Conservation (phyloP, 108 stramenopile species). For the Nitzschia palea region DNA sequence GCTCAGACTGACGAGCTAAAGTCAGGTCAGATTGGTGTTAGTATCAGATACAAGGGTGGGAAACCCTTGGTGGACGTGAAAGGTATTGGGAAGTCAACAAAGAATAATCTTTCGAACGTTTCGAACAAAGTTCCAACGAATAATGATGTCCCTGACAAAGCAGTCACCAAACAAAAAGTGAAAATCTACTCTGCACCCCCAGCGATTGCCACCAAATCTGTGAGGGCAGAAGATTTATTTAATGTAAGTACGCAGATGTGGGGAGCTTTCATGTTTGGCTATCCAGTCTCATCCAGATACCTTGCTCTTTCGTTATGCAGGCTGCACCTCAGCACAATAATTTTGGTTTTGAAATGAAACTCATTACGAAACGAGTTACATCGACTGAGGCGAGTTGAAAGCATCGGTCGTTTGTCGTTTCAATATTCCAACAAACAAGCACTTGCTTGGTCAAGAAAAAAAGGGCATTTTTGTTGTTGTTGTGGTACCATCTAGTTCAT, state of each 20-base stretch:
- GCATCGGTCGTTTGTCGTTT: neutral
- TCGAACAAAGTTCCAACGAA: neutral
- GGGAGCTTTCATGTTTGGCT: neutral
- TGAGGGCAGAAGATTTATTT: slow-evolving; percentile 43
- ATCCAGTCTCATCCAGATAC: neutral
- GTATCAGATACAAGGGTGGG: slow-evolving; percentile 23
- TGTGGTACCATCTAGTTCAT: neutral
- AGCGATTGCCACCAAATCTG: slow-evolving; percentile 46
- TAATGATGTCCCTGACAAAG: neutral
- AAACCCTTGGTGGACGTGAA: slow-evolving; percentile 28
- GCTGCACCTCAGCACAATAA: slow-evolving; percentile 41
- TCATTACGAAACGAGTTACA: slow-evolving; percentile 8
- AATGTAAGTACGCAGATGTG: slow-evolving; percentile 19
- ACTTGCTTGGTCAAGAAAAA: no score
- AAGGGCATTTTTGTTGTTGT: neutral
- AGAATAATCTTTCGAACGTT: neutral
- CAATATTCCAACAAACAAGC: no score
- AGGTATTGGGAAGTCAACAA: slow-evolving; percentile 19
- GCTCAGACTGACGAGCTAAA: slow-evolving; percentile 20
- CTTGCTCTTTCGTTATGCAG: slow-evolving; percentile 4
- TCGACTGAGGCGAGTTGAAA: neutral
- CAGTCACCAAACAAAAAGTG: slow-evolving; percentile 11
- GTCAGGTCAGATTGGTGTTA: slow-evolving; percentile 40
- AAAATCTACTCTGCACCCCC: slow-evolving; percentile 24
- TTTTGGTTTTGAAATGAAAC: slow-evolving; percentile 48